Evolutionary conservation across 1,139 yeast species (phyloP), one percentile per base, ranked within the genome.

Genomic region (Saccharomyces pastorianus): DNA sequence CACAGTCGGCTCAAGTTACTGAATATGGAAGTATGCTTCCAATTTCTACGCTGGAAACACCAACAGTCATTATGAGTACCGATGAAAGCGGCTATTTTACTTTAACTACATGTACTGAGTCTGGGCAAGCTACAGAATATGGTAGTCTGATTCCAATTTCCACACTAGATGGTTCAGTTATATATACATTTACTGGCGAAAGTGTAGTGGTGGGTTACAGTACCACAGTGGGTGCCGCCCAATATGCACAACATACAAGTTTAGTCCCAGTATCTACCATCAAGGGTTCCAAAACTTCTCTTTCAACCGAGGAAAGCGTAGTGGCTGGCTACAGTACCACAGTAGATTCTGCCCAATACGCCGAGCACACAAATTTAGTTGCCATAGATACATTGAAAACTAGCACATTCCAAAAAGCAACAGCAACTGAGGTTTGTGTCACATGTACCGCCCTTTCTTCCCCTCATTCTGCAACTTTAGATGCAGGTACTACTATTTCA

Each of bases 1-100:
- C 61, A 8, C 52, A 54, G 9, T 51, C 58, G 2, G 59, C 57
- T 6, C 29, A 55, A 11, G 52, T 54, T 13, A 58, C 61, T n/a
- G 55, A 55, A 47, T 50, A 53, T 29, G 59, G 60, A 11, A 54
- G 58, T 11, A 56, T 56, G 56, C 6, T 56, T n/a, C 53, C 58
- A 25, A 46, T 56, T 27, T 49, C 55, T 7, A 56, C 59, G 20
- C n/a, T 41, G 23, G 20, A n/a, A 34, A 34, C n/a, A 34, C n/a
- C 41, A 14, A n/a, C 41, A 8, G 20, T 14, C 42, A 34, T 34
- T 14, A 34, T 17, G 23, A 14, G 23, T 14, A 34, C 42, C 3
- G 42, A 9, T 17, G 14, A 17, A 14, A 14, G 14, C 20, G 42
- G 42, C 11, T 14, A 7, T 9, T 46, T 13, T 32, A 46, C 31